Base-by-base conservation (phyloP, 176 grass and related monocot genomes). In the Ensete glaucum region DNA sequence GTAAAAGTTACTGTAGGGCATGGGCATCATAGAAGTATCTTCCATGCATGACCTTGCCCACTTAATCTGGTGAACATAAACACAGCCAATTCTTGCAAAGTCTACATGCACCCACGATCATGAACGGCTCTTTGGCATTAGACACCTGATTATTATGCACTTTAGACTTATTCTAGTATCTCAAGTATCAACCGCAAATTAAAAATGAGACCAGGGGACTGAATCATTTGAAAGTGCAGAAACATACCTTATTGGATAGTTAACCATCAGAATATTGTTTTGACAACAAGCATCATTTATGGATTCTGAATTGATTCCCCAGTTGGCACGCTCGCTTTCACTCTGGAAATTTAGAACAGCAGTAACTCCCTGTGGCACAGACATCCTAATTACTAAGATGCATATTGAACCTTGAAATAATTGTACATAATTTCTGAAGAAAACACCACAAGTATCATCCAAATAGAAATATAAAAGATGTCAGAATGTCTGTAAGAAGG, bases 291-390 rank as follows among this genome's bases (percentile, higher is more conserved):
- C 85, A 76, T 88, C 74, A 58, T 89, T 98, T 67, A 98, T 93
- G 74, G 78, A 87, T 34, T 83, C 85, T 20, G 94, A 98, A 85
- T 98, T 87, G 74, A 96, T 92, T 80, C 89, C 93, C 93, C 93
- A 98, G 69, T 93, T 93, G 25, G 69, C 56, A 48, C 90, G 87
- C 76, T 98, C 94, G 75, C 90, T 93, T 81, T 97, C 94, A 80
- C 94, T 93, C 81, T 97, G 94, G 78, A 91, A 93, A 85, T 93
- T 96, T 58, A 96, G 77, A 82, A 96, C 86, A 91, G 86, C 90
- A 82, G 90, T 98, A n/a, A 98, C 89, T 79, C 90, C 90, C 94
- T 98, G 86, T 78, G 90, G 62, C 76, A 84, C 69, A 69, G 78
- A 87, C 74, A 69, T 91, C 85, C 76, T 77, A 83, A 70, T 77